Conservation (phyloP, 129 eudicot species). For the Lonicera japonica region DNA sequence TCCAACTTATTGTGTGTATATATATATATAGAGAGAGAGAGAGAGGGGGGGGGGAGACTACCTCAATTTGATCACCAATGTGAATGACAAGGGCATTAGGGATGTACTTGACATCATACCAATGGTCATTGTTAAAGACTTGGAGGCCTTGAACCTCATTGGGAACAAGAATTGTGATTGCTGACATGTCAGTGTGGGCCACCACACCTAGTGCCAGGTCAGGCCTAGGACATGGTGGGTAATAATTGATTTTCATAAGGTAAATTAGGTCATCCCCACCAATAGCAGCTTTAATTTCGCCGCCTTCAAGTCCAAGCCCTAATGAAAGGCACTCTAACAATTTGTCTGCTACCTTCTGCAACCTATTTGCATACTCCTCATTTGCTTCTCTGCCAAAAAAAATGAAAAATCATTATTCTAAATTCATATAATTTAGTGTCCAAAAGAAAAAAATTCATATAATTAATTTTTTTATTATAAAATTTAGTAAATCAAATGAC, state of each 20-base stretch:
- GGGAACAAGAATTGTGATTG: conserved; percentile 72
- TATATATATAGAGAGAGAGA: neutral
- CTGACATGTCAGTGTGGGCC: conserved; percentile 64
- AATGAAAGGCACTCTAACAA: conserved; percentile 42
- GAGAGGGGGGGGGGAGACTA: no score
- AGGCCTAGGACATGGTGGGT: conserved; percentile 93
- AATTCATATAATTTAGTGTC: no score
- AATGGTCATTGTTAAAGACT: conserved; percentile 50
- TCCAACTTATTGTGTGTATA: no score
- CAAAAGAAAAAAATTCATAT: no score
- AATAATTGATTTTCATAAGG: conserved; percentile 67
- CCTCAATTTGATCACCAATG: conserved; percentile 92
- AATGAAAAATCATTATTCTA: no score
- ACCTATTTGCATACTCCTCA: conserved; percentile 41
- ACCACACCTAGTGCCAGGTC: conserved; percentile 83
- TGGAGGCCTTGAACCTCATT: conserved; percentile 88
- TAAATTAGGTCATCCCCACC: conserved; percentile 67
- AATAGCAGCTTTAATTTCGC: conserved; percentile 37
- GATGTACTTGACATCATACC: conserved; percentile 87
- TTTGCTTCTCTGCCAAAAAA: conserved; percentile 43
- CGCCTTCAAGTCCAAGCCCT: conserved; percentile 59
- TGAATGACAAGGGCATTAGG: conserved; percentile 81
- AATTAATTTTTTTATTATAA: no score
- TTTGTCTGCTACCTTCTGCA: conserved; percentile 41
- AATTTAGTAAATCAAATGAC: no score